Base-by-base conservation (phyloP, 352 stramenopile species). In the Globisporangium abappressorium region DNA sequence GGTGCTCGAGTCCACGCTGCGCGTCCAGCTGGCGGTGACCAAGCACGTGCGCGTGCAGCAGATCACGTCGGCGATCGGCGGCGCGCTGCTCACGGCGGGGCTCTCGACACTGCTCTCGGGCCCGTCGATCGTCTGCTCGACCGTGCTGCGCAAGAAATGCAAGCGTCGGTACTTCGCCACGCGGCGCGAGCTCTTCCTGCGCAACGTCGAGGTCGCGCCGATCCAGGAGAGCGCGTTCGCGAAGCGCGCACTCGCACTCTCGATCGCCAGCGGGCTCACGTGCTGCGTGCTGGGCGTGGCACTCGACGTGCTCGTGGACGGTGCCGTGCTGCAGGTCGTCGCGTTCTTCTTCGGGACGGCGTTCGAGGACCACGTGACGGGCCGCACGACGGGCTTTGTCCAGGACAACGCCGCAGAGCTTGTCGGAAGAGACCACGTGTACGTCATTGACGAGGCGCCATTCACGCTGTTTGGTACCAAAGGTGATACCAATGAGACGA, bases 1-100 rank as follows among this genome's bases (percentile, higher is more conserved):
- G 7, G 51, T 78, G 62, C 72, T 78, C 54, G 72, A 78, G 51
- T 64, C 62, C 24, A 74, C 72, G 5, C 62, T 78, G 33, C 72
- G 72, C 51, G 72, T 78, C 57, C 72, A 78, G 66, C 59, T 78
- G 36, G 49, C 68, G 8, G 70, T 78, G 24, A 54, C 46, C 47
- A 75, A 73, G 38, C 60, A 69, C 34, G 69, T 76, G 36, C 65
- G 66, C 38, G 47, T 60, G 6, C 57, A 68, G 49, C 65, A 76
- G 34, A 30, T 76, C 47, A 71, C 70, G n/a, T 30, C 57, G 24
- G 65, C 63, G 5, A 22, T 74, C 20, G 67, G 69, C 51, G 43
- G 41, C 28, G 59, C 38, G 58, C 8, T 71, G 24, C 58, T 78
- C 51, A 73, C 69, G 6, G 69, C 65, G 3, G 65, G 65, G 12